These are phyloP conservation scores for Jackrogersella minutella DNA, from an alignment of 495 filamentous ascomycete genomes.

Conservation along the genomic window DNA sequence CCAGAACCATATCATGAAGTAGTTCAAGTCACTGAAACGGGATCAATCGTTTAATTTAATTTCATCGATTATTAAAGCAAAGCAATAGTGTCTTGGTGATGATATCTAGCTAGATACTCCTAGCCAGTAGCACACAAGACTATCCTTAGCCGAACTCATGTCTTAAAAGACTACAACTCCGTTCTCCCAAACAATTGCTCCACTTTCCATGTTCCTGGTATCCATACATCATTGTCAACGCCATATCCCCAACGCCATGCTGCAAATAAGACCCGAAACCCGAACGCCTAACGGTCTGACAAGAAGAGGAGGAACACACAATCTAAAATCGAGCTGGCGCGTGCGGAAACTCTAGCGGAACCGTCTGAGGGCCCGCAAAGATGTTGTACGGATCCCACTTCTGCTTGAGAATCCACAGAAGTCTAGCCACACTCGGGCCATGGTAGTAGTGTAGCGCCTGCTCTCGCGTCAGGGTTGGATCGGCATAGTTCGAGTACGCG, in stretches of 20 bases:
- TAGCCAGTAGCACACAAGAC: not conserved
- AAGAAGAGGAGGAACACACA: not conserved
- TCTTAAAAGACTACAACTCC: not conserved
- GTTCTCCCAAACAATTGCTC: too few species aligned
- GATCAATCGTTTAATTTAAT: not conserved
- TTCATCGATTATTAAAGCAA: not conserved
- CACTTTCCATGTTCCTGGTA: not conserved
- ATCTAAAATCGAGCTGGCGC: too few species aligned
- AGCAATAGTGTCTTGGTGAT: not conserved
- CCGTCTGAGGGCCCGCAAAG: slow-evolving; percentile 64
- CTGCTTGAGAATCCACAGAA: slow-evolving; percentile 54
- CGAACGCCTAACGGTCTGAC: too few species aligned
- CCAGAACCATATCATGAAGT: not conserved
- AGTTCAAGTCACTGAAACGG: not conserved
- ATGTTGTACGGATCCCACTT: slow-evolving; percentile 55
- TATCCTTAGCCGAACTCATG: not conserved
- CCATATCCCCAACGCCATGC: not conserved
- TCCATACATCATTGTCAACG: not conserved
- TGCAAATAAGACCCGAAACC: not conserved
- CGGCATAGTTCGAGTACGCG: slow-evolving; percentile 70
- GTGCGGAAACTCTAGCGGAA: too few species aligned
- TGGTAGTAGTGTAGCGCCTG: slow-evolving; percentile 59
- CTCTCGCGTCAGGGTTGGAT: slow-evolving; percentile 57
- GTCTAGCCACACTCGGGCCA: slow-evolving; percentile 48
- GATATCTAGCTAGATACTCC: not conserved